Percentiles rank a stretch among this genome's conserved stretches.
phyloP scores from a whole-genome alignment of 2,329 filamentous ascomycete species.

The Aspergillus puulaauensis region DNA sequence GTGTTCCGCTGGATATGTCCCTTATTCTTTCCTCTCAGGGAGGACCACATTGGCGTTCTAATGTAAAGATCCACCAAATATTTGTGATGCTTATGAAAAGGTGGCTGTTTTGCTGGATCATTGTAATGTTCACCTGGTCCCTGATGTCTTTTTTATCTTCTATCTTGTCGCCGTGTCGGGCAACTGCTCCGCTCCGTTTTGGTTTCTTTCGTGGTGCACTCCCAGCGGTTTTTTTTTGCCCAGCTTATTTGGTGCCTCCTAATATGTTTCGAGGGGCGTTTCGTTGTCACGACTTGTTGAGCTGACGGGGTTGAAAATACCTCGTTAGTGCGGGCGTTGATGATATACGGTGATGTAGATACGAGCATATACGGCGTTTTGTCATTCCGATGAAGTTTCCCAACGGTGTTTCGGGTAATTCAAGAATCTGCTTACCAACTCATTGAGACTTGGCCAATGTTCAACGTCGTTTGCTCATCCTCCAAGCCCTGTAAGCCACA shows the following conservation, averaged over 20 bases:
- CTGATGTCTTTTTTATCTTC: constrained; percentile 14
- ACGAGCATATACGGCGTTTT: constrained; percentile 41
- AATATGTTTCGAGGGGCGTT: constrained; percentile 23
- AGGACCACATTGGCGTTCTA: constrained; percentile 15
- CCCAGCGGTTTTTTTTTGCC: constrained; percentile 14
- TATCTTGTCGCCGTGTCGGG: constrained; percentile 13
- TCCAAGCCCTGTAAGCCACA: background rate
- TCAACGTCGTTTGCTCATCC: background rate
- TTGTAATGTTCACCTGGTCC: constrained; percentile 19
- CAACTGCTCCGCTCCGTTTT: constrained; percentile 13
- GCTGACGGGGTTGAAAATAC: constrained; percentile 23
- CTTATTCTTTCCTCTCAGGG: constrained; percentile 5
- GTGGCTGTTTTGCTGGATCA: constrained; percentile 27
- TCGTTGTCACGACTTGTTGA: constrained; percentile 25
- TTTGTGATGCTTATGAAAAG: constrained; percentile 28
- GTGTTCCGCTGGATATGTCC: constrained; percentile 13
- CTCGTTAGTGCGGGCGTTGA: constrained; percentile 23
- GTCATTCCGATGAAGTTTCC: constrained; percentile 21
- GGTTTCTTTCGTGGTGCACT: constrained; percentile 19
- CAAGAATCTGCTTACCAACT: constrained; percentile 17
- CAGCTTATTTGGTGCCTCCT: constrained; percentile 15
- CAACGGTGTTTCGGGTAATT: constrained; percentile 18
- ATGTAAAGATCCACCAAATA: constrained; percentile 21
- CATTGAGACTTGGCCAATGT: constrained; percentile 21
- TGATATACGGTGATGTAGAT: constrained; percentile 42